A percentile compares a stretch with the other conserved stretches of the same genome.
Conservation (phyloP, 2,329 filamentous ascomycete species). For the Aspergillus sp. region DNA sequence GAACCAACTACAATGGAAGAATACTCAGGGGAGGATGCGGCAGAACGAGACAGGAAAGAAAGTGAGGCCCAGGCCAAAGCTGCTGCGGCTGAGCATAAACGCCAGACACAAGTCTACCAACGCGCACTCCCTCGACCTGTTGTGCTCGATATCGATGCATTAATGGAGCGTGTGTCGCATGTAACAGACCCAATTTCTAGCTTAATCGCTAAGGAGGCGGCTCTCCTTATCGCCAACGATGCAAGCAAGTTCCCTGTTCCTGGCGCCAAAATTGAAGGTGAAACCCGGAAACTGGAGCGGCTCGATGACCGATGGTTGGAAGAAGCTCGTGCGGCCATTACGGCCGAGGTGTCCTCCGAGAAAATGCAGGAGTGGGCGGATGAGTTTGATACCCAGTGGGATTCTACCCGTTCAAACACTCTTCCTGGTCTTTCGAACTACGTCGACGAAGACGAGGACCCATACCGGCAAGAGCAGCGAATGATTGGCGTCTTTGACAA, state of each 20-base stretch:
- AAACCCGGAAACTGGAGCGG: constrained; percentile 58
- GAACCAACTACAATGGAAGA: constrained; percentile 56
- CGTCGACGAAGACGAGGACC: constrained; percentile 70
- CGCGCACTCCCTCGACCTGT: constrained; percentile 75
- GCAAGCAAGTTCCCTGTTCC: constrained; percentile 72
- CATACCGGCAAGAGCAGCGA: constrained; percentile 54
- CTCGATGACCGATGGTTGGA: constrained; percentile 72
- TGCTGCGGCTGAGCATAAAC: constrained; percentile 69
- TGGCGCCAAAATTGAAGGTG: constrained; percentile 64
- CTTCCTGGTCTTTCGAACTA: constrained; percentile 82
- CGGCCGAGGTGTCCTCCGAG: constrained; percentile 62
- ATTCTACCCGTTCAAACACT: constrained; percentile 47
- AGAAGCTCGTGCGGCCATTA: constrained; percentile 73
- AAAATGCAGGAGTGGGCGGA: constrained; percentile 51
- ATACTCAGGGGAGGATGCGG: constrained; percentile 64
- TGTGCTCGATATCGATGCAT: constrained; percentile 66
- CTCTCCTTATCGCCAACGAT: constrained; percentile 78
- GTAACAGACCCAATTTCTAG: constrained; percentile 65
- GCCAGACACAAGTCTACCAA: constrained; percentile 91
- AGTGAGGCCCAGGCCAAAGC: constrained; percentile 62
- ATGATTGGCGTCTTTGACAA: constrained; percentile 73
- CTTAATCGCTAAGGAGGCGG: constrained; percentile 74
- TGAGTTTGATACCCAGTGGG: constrained; percentile 54
- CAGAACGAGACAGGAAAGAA: constrained; percentile 72
- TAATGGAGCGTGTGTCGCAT: constrained; percentile 64